Evolutionary conservation across 257 asterid genomes (phyloP).

Genomic region (Gentiana straminea): DNA sequence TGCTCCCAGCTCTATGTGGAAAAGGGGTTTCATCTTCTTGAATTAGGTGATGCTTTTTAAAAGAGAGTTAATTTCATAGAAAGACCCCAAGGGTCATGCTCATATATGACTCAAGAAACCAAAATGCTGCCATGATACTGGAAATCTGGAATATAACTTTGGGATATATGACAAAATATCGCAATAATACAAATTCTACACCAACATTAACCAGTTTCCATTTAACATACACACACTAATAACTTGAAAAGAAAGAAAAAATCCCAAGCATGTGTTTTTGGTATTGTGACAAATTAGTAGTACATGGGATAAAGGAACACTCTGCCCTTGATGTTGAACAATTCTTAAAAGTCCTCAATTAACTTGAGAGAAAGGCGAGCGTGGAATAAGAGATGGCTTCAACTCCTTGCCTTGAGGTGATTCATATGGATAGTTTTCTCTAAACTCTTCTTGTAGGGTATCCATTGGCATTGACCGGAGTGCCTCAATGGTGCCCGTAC

Average conservation of each 20-base stretch:
- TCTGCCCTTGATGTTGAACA: background rate
- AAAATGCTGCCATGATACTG: no score
- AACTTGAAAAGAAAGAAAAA: constrained; percentile 1
- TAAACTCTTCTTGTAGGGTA: constrained; percentile 53
- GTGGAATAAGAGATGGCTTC: constrained; percentile 42
- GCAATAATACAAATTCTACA: no score
- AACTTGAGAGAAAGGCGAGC: constrained; percentile 64
- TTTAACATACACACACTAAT: no score
- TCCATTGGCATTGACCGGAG: constrained; percentile 71
- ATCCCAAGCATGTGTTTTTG: constrained; percentile 27
- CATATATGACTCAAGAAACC: no score
- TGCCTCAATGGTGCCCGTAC: constrained; percentile 60
- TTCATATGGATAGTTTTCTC: constrained; percentile 43
- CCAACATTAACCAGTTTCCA: no score
- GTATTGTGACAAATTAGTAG: constrained; percentile 7
- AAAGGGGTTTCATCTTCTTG: no score
- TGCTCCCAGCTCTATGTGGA: no score
- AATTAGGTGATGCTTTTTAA: no score
- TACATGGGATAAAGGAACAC: constrained; percentile 25
- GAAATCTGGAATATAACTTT: no score
- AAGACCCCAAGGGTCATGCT: no score
- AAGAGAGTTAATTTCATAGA: no score
- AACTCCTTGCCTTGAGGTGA: constrained; percentile 37
- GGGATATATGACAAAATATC: no score
- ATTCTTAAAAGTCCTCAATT: constrained; percentile 20